Conservation (phyloP, 768 basidiomycete genomes). For the Mycena olivaceomarginata region DNA sequence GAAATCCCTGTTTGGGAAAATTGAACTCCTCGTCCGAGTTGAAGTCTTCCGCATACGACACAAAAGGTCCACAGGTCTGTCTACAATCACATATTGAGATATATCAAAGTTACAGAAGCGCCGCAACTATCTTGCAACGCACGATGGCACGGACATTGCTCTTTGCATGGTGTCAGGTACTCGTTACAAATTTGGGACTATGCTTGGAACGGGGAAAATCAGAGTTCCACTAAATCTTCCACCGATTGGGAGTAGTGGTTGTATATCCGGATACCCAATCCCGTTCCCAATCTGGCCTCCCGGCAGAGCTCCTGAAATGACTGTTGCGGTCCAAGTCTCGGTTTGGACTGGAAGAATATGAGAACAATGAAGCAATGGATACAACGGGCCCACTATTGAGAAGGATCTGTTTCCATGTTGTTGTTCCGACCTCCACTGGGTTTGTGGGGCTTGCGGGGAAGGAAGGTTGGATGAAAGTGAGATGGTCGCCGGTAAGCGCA, state of each 20-base stretch:
- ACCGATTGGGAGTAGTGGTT: background rate
- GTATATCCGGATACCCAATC: background rate
- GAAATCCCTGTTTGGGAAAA: too few species aligned
- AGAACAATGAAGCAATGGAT: background rate
- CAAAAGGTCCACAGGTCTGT: too few species aligned
- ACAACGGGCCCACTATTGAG: background rate
- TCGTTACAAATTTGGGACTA: background rate
- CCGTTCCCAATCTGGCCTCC: background rate
- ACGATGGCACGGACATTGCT: too few species aligned
- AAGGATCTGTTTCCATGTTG: conserved; percentile 23
- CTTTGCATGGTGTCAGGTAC: too few species aligned
- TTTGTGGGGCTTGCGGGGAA: conserved; percentile 26
- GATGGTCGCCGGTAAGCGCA: conserved; percentile 24
- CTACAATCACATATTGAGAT: too few species aligned
- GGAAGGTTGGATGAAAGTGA: conserved; percentile 39
- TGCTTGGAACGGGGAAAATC: background rate
- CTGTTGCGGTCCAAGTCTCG: background rate
- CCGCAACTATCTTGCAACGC: too few species aligned
- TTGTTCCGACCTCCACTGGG: conserved; percentile 33
- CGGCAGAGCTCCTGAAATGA: background rate
- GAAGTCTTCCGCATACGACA: too few species aligned
- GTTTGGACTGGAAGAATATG: background rate
- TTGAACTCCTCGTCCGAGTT: too few species aligned
- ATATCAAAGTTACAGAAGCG: conserved; percentile 32
- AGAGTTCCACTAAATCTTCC: background rate